These are phyloP conservation scores for Ricinus communis DNA, from an alignment of 345 rosid species.

Conservation along the genomic window DNA sequence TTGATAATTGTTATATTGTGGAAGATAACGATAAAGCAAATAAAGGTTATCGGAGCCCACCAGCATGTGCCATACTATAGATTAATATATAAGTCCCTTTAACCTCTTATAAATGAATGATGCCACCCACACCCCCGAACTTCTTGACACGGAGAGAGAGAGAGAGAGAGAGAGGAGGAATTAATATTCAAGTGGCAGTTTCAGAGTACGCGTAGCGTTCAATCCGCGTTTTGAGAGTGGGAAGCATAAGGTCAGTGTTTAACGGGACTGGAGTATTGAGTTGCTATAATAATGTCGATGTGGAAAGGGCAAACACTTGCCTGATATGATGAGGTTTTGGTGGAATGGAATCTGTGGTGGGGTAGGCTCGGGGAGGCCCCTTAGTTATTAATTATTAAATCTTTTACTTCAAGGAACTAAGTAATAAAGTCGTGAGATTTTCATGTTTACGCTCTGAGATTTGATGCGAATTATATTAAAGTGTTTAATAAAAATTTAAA, in stretches of 20 bases:
- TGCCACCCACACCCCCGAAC: not conserved
- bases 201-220: not conserved
- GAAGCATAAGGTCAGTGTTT: not conserved
- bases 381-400: too few relatives aligned
- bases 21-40: constrained; percentile 11
- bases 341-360: not conserved
- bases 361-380: constrained; percentile 9
- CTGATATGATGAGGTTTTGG: not conserved
- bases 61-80: constrained; percentile 32
- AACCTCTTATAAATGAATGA: too few relatives aligned
- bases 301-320: too few relatives aligned
- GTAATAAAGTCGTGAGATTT: too few relatives aligned
- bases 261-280: too few relatives aligned
- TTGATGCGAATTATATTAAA: too few relatives aligned
- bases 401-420: too few relatives aligned
- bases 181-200: not conserved
- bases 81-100: too few relatives aligned
- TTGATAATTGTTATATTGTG: constrained; percentile 3
- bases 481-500: too few relatives aligned
- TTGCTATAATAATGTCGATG: not conserved
- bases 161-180: too few relatives aligned
- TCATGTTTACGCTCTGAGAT: too few relatives aligned
- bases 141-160: not conserved
- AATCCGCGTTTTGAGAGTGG: constrained; percentile 5
- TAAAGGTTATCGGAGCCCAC: constrained; percentile 35